Percentiles rank a stretch among this genome's conserved stretches.
Evolutionary conservation across 2,329 filamentous ascomycete species (phyloP).

Genomic region (Colletotrichum tofieldiae): DNA sequence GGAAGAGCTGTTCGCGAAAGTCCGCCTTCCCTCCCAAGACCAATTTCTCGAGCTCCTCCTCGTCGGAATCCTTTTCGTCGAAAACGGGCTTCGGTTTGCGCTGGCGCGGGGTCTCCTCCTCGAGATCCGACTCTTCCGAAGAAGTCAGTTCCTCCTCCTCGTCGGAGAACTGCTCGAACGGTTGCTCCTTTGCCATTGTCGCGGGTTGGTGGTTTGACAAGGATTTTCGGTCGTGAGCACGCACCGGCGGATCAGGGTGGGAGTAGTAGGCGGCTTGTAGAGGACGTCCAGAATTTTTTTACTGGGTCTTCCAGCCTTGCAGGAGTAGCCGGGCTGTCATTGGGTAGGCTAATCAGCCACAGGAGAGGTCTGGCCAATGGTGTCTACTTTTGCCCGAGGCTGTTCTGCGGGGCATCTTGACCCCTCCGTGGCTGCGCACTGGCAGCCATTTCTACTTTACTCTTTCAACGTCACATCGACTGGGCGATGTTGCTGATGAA

Average conservation of each 20-base stretch:
- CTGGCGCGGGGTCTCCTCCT: constrained; percentile 47
- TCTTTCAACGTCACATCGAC: neutral
- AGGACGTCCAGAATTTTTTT: constrained; percentile 43
- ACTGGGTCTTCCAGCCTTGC: constrained; percentile 37
- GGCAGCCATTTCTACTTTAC: neutral
- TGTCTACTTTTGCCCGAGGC: neutral
- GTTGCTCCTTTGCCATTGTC: constrained; percentile 44
- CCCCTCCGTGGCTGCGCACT: neutral
- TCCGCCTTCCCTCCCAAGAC: constrained; percentile 91
- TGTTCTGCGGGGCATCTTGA: constrained; percentile 14
- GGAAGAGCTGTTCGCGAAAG: constrained; percentile 82
- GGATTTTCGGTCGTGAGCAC: constrained; percentile 15
- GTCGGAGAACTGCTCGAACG: constrained; percentile 43
- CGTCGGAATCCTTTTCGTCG: constrained; percentile 82
- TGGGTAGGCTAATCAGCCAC: neutral
- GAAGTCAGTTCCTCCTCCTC: constrained; percentile 39
- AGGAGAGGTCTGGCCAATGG: neutral
- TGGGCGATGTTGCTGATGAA: neutral
- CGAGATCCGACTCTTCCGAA: constrained; percentile 46
- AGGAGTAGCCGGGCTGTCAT: neutral
- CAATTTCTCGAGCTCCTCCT: constrained; percentile 88
- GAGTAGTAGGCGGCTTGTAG: constrained; percentile 3
- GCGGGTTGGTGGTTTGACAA: constrained; percentile 9
- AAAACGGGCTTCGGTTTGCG: constrained; percentile 46
- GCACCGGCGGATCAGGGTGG: constrained; percentile 9